Base-by-base conservation (phyloP, 2,329 filamentous ascomycete species). In the Aspergillus ochraceus region DNA sequence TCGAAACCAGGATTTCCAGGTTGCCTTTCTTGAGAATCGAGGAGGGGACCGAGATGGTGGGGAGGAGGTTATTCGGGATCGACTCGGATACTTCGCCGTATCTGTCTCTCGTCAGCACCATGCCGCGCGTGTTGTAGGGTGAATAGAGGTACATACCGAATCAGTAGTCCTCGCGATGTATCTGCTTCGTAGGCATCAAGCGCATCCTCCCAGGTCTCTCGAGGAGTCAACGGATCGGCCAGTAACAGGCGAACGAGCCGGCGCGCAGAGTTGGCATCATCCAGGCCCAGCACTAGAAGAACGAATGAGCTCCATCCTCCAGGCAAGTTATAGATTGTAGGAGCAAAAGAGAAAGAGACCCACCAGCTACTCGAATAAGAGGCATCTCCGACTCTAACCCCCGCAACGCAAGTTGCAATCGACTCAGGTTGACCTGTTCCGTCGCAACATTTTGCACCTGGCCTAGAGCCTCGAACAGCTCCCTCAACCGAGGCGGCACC, bases 241-340 rank as follows among this genome's bases (percentile, higher is more conserved):
- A 92, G 78, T 12, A 92, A 76, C 39, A 93, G 79, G 47, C 87
- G 84, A 50, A 92, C 82, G 9, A 97, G 80, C 63, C 78, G 81
- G 63, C 82, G 79, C 47, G 85, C 83, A 51, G 80, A 79, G 20
- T 72, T 70, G 59, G 80, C 77, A 62, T 81, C 79, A 53, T 82
- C 79, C 56, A 84, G 64, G 10, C 81, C 80, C 20, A 86, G 76
- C 3, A 85, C 81, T 81, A 63, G 39, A 50, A 53, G 52, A 24
- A 47, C 20, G 3, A 47, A 24, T 47, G 4, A 47, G 45, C 22
- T 9, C 22, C 17, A 19, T 24, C 12, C 6, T 22, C 11, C 19
- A 24, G 5, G 45, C 4, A 24, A 29, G 3, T 6, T 52, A 8
- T 19, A 17, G 32, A 20, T 46, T 2, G 49, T 4, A 36, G 30